phyloP scores from a whole-genome alignment of 148 eudicot genomes.

The Fallopia convolvulus region DNA sequence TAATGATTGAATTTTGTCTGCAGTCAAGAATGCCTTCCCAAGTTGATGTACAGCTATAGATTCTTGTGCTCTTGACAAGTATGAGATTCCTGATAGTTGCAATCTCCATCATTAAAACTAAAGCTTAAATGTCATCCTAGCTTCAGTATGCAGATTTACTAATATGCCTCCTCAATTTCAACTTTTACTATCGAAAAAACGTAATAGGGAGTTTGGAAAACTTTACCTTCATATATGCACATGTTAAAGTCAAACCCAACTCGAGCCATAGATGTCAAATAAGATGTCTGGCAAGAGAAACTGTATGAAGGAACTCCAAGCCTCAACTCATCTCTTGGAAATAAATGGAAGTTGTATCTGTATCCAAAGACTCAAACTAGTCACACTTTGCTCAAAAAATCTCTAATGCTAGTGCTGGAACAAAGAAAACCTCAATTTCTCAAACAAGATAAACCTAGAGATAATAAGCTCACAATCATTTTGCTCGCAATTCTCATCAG shows the following conservation, averaged over 20 bases:
- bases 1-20: conserved; percentile 26
- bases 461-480: neutral
- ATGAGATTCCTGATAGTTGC: conserved; percentile 63
- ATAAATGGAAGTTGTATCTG: conserved; percentile 94
- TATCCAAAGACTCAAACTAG: neutral
- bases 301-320: conserved; percentile 79
- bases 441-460: neutral
- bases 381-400: neutral
- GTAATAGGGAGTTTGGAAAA: neutral
- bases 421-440: neutral
- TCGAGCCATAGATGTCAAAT: conserved; percentile 78
- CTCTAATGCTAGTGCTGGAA: neutral
- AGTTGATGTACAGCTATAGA: conserved; percentile 34
- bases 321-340: conserved; percentile 85
- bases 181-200: too few relatives aligned
- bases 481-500: neutral
- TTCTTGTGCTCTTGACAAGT: conserved; percentile 89
- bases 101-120: too few relatives aligned
- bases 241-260: conserved; percentile 92
- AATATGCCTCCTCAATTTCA: neutral
- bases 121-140: neutral
- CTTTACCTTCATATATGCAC: conserved; percentile 80
- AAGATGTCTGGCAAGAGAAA: conserved; percentile 87
- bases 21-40: conserved; percentile 34
- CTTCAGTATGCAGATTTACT: neutral